A percentile compares a stretch with the other conserved stretches of the same genome.
Conservation (phyloP, 176 grass and related monocot genomes). For the Triticum turgidum region DNA sequence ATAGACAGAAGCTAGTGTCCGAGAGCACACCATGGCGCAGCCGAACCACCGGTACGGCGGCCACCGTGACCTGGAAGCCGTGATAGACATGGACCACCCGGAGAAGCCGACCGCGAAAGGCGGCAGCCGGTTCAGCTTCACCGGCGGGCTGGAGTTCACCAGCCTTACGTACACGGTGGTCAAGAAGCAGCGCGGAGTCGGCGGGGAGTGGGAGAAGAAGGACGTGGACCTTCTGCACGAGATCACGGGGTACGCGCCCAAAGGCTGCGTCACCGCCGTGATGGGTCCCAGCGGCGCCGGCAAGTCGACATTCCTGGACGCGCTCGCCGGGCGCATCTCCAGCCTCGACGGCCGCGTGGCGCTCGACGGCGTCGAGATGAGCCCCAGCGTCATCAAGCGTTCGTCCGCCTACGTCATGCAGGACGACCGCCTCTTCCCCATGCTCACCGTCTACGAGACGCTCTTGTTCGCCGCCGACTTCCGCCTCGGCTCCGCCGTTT, state of each 20-base stretch:
- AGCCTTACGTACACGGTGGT: constrained; percentile 52
- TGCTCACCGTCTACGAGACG: constrained; percentile 88
- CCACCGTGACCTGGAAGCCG: constrained; percentile 33
- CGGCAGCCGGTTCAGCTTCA: constrained; percentile 30
- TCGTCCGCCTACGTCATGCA: constrained; percentile 87
- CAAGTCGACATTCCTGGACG: constrained; percentile 86
- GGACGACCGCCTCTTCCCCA: constrained; percentile 78
- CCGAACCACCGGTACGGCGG: constrained; percentile 36
- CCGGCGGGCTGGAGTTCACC: constrained; percentile 61
- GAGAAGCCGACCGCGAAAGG: constrained; percentile 1
- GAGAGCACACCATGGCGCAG: constrained; percentile 31
- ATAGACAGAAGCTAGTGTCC: neutral
- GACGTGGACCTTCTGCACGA: constrained; percentile 69
- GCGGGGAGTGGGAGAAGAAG: constrained; percentile 50
- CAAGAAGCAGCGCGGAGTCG: constrained; percentile 57
- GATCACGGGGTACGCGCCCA: constrained; percentile 65
- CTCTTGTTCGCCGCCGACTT: constrained; percentile 79
- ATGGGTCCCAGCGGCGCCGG: constrained; percentile 77
- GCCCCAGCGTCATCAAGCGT: constrained; percentile 57
- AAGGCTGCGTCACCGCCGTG: constrained; percentile 64
- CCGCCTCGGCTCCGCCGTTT: constrained; percentile 49
- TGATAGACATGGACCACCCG: constrained; percentile 27
- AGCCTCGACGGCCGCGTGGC: constrained; percentile 66
- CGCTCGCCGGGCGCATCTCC: constrained; percentile 60
- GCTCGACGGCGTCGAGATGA: constrained; percentile 57